These are phyloP conservation scores for Articulospora tetracladia DNA, from an alignment of 495 filamentous ascomycete genomes.

Conservation along the genomic window DNA sequence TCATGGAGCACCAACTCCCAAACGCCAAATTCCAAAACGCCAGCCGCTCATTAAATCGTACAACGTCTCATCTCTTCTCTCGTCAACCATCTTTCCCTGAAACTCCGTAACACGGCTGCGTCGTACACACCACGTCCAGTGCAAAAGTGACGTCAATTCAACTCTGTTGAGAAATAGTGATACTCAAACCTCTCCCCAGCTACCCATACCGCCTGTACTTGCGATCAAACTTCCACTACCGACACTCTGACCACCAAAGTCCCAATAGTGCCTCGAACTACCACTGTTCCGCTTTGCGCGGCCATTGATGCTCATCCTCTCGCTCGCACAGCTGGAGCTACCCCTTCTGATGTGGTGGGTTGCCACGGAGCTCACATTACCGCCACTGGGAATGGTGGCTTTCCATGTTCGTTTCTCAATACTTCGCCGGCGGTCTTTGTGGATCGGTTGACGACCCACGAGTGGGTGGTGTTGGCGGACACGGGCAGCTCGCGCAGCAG, in stretches of 20 bases:
- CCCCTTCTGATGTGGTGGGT: slow-evolving; percentile 38
- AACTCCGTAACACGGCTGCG: too few species aligned
- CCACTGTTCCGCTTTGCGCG: slow-evolving; percentile 48
- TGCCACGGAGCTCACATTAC: slow-evolving; percentile 24
- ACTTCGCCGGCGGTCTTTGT: slow-evolving; percentile 25
- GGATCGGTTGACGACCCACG: slow-evolving; percentile 47
- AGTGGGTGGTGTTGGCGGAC: slow-evolving; percentile 86
- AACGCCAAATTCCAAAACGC: not conserved
- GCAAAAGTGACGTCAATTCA: not conserved
- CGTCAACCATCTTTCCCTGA: too few species aligned
- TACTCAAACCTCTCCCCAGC: slow-evolving; percentile 65
- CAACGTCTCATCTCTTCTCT: not conserved
- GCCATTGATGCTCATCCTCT: slow-evolving; percentile 46
- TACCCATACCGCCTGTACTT: slow-evolving; percentile 60
- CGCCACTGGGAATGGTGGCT: slow-evolving; percentile 40
- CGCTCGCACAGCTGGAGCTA: slow-evolving; percentile 61
- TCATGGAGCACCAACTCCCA: not conserved
- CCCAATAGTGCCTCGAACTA: slow-evolving; percentile 81
- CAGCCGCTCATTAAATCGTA: not conserved
- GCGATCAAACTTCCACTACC: slow-evolving; percentile 68
- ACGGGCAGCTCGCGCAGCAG: slow-evolving; percentile 72
- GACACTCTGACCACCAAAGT: slow-evolving; percentile 68
- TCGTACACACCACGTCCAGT: not conserved
- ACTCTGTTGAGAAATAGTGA: not conserved
- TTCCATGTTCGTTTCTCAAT: slow-evolving; percentile 49